Base-by-base conservation (phyloP, 2,329 filamentous ascomycete species). In the Lasiodiplodia citricola region DNA sequence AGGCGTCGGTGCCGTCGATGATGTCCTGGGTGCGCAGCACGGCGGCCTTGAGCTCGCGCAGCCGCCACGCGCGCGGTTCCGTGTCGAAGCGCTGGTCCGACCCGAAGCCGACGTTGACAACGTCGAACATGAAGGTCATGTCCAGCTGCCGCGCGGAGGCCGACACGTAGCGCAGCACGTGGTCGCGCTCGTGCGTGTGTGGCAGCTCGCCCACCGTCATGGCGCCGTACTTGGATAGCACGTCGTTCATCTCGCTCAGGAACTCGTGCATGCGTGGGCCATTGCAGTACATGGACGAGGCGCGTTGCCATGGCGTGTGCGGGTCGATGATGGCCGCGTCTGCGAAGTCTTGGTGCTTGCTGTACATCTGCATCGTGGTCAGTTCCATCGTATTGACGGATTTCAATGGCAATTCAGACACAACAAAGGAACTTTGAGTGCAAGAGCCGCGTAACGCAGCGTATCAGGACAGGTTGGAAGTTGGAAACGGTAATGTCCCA, bases 181-280 rank as follows among this genome's bases (percentile, higher is more conserved):
- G 82, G 3, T 79, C 77, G 35, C 85, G 83, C 67, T 90, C 85
- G 0, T 87, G 88, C 0, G 89, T 90, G 72, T 86, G 80, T 0
- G 90, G 88, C 31, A 91, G 85, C 78, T 93, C 91, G 60, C 91
- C 91, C 0, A 92, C 90, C 0, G 89, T 92, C 77, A 92, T 87
- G n/a, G 88, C 86, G 68, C 87, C 86, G 76, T 92, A 92, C 56
- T 84, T 79, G 68, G 80, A 80, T 1, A 91, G 80, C 2, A 92
- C 82, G 44, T 84, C 74, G 1, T 82, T 81, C 87, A 93, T 91
- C 76, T 92, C 91, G 3, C 80, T 74, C 23, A 92, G 78, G 72
- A 88, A 92, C 74, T 92, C 90, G 74, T 90, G 87, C 78, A 93
- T 88, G 4, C 87, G 83, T 0, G 91, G 90, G 0, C 90, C 90